A percentile compares a stretch with the other conserved stretches of the same genome.
These are phyloP conservation scores for Schizonepeta tenuifolia DNA, from an alignment of 257 asterid species.

Conservation along the genomic window DNA sequence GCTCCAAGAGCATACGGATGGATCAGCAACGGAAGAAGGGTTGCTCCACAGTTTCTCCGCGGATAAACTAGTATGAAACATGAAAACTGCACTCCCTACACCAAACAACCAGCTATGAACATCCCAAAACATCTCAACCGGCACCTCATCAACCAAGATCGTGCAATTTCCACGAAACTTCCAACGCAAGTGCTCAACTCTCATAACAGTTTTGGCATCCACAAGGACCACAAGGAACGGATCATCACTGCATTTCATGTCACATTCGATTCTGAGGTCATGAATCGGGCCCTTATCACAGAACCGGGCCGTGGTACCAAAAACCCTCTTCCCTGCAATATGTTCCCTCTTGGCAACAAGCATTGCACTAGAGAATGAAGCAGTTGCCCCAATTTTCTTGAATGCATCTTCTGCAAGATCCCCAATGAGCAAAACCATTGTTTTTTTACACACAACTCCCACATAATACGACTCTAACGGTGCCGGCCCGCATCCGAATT, in stretches of 20 bases:
- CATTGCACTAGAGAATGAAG: conserved; percentile 43
- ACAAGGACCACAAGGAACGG: conserved; percentile 63
- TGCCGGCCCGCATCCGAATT: conserved; percentile 83
- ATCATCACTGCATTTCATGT: conserved; percentile 49
- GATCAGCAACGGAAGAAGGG: conserved; percentile 40
- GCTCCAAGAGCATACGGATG: conserved; percentile 51
- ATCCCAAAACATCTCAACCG: conserved; percentile 89
- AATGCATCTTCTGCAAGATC: conserved; percentile 75
- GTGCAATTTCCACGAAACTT: conserved; percentile 82
- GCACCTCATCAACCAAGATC: conserved; percentile 68
- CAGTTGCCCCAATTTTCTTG: conserved; percentile 59
- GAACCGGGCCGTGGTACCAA: conserved; percentile 64
- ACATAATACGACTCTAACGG: conserved; percentile 72
- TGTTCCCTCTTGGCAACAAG: conserved; percentile 75
- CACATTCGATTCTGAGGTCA: conserved; percentile 75
- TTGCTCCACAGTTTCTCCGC: conserved; percentile 58
- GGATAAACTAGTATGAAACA: conserved; percentile 62
- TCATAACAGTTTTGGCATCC: conserved; percentile 69
- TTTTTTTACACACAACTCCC: conserved; percentile 59
- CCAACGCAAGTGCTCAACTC: conserved; percentile 75
- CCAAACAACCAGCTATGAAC: conserved; percentile 86
- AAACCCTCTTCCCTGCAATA: conserved; percentile 71
- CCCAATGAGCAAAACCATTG: conserved; percentile 70
- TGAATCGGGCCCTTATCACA: conserved; percentile 67
- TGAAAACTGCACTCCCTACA: conserved; percentile 75